Evolutionary conservation across 2,329 filamentous ascomycete species (phyloP).

Genomic region (Epichloe sibirici): DNA sequence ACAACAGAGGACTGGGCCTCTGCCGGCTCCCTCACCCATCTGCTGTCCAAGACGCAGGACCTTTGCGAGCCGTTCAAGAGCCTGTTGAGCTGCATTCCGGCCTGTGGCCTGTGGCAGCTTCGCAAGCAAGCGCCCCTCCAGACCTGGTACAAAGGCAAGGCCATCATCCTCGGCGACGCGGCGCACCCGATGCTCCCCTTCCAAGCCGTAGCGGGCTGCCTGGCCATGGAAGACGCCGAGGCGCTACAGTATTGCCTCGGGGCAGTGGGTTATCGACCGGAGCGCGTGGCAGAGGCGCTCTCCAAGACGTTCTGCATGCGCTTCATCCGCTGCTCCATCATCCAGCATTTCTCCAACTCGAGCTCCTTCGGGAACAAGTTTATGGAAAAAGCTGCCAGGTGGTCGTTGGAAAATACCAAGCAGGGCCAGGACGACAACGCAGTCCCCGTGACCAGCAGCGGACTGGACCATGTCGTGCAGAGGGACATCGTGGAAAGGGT

Average conservation of each 20-base stretch:
- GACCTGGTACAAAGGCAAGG: neutral
- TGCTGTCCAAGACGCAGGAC: neutral
- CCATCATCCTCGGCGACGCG: conserved; percentile 1
- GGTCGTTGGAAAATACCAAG: neutral
- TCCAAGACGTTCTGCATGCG: neutral
- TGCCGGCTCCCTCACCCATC: neutral
- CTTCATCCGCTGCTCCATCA: neutral
- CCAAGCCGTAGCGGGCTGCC: neutral
- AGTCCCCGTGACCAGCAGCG: neutral
- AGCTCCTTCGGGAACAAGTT: conserved; percentile 1
- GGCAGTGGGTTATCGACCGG: neutral
- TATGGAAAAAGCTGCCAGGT: neutral
- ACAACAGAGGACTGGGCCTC: neutral
- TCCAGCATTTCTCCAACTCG: neutral
- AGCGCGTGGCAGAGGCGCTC: neutral
- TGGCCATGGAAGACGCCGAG: conserved; percentile 2
- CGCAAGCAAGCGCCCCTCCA: conserved; percentile 1
- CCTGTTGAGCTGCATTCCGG: neutral
- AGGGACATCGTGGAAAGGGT: neutral
- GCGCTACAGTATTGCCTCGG: neutral
- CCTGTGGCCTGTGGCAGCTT: neutral
- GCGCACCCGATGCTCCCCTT: conserved; percentile 1
- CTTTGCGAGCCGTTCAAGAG: neutral
- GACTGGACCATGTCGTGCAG: neutral
- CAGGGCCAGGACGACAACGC: neutral